Evolutionary conservation across 2,329 filamentous ascomycete genomes (phyloP), one percentile per base, ranked within the genome.

Genomic region (Kalmusia sp.): DNA sequence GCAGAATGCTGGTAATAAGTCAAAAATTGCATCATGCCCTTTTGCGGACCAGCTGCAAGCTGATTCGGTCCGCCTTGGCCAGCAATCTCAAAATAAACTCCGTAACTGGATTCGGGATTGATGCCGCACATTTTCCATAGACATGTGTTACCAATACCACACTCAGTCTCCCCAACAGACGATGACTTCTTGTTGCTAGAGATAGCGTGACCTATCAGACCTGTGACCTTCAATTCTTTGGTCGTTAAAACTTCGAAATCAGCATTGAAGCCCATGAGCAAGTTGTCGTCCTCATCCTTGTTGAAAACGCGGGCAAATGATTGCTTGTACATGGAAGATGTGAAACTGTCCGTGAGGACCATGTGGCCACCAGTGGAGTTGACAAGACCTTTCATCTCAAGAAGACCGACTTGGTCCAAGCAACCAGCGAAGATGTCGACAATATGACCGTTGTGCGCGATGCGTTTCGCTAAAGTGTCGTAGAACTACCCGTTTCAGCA

Each of bases 91-190:
- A 98, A 99, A 78, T 98, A 99, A 58, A 99, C 85, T 56, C 92
- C 95, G 68, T 98, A 98, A 68, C 92, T 97, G 27, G 95, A 87
- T 50, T 87, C 89, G 9, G 95, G 95, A 67, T 98, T 93, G 63
- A 99, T 97, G 63, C 92, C 93, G 69, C 95, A 98, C 93, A 99
- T 97, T 79, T 99, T 99, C 95, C 95, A 99, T 3, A 93, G 93
- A 76, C 93, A 98, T 1, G 95, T 99, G 73, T 98, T 98, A 61
- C 95, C 95, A 65, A 99, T 97, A 69, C 95, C 95, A 67, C 93
- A 97, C 74, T 99, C 95, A 0, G 95, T 98, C 79, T 99, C 95
- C 48, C 95, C 95, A 11, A 99, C 95, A 1, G 92, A 96, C 7
- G 90, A 90, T 0, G 95, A 98, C 73, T 99, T 99, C 79, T 98